Conservation (phyloP, 495 filamentous ascomycete species). For the Tirmania nivea region DNA sequence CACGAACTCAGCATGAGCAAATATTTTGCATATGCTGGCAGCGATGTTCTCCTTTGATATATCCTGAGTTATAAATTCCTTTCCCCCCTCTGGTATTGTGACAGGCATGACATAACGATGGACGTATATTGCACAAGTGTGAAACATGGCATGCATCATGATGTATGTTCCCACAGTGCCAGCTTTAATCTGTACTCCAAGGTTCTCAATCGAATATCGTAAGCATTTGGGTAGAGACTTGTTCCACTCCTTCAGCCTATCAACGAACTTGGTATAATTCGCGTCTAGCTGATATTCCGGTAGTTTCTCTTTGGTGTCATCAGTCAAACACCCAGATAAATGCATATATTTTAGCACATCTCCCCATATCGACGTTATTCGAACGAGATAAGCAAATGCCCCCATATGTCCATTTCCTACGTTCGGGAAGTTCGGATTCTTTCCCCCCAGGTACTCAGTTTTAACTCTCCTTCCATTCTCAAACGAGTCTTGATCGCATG, state of each 20-base stretch:
- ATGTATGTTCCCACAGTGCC: conserved; percentile 19
- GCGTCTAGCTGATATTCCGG: conserved; percentile 3
- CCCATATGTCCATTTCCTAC: conserved; percentile 14
- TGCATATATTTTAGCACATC: conserved; percentile 19
- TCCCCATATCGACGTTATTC: conserved; percentile 17
- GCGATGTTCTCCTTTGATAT: conserved; percentile 5
- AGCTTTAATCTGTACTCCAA: conserved; percentile 18
- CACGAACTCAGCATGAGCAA: conserved; percentile 20
- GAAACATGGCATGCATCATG: conserved; percentile 21
- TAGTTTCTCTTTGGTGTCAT: conserved; percentile 5
- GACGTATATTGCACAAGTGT: conserved; percentile 19
- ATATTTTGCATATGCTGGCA: conserved; percentile 16
- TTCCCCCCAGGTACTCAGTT: conserved; percentile 15
- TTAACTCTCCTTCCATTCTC: conserved; percentile 11
- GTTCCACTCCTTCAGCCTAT: conserved; percentile 7
- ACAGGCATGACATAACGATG: conserved; percentile 18
- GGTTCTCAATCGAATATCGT: conserved; percentile 19
- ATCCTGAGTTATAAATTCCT: conserved; percentile 1
- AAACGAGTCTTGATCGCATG: conserved; percentile 19
- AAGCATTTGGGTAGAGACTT: conserved; percentile 12
- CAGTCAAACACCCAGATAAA: conserved; percentile 9
- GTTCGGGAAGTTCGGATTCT: conserved; percentile 10
- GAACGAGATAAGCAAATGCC: conserved; percentile 19
- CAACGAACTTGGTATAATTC: neutral
- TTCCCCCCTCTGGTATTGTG: neutral